Conservation (phyloP, 2,329 filamentous ascomycete genomes). For the Aspergillus floridensis region DNA sequence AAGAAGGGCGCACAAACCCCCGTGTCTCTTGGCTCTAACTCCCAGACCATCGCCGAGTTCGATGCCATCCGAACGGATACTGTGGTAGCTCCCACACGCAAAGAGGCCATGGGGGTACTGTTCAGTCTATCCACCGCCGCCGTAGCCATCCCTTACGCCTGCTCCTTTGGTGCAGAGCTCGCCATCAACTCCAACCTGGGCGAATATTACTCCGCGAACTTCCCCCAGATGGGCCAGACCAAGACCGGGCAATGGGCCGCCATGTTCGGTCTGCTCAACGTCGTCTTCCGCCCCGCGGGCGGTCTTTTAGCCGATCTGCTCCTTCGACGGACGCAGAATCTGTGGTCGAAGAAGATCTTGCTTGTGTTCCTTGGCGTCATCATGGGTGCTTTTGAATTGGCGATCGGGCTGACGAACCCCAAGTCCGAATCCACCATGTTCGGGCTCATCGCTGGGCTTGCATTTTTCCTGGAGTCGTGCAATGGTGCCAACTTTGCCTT, state of each 20-base stretch:
- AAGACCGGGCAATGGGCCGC: conserved; percentile 55
- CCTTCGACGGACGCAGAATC: conserved; percentile 50
- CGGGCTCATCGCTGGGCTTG: conserved; percentile 72
- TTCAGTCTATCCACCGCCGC: conserved; percentile 59
- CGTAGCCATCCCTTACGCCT: conserved; percentile 56
- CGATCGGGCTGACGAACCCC: conserved; percentile 64
- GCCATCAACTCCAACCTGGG: conserved; percentile 61
- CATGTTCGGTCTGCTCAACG: conserved; percentile 55
- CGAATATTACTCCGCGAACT: conserved; percentile 58
- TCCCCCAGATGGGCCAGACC: conserved; percentile 55
- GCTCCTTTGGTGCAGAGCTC: conserved; percentile 60
- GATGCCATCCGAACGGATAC: conserved; percentile 58
- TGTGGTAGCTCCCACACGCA: conserved; percentile 59
- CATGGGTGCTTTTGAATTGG: conserved; percentile 59
- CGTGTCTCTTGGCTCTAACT: conserved; percentile 33
- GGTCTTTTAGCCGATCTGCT: conserved; percentile 55
- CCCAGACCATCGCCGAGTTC: conserved; percentile 48
- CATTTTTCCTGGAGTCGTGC: conserved; percentile 77
- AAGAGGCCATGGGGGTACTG: conserved; percentile 60
- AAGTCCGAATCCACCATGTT: conserved; percentile 65
- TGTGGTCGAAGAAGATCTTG: conserved; percentile 65
- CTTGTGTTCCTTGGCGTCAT: conserved; percentile 56
- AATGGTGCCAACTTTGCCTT: conserved; percentile 87
- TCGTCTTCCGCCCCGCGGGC: conserved; percentile 48
- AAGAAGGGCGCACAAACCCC: conserved; percentile 32